Base-by-base conservation (phyloP, 495 filamentous ascomycete species). In the Annulohypoxylon moriforme region DNA sequence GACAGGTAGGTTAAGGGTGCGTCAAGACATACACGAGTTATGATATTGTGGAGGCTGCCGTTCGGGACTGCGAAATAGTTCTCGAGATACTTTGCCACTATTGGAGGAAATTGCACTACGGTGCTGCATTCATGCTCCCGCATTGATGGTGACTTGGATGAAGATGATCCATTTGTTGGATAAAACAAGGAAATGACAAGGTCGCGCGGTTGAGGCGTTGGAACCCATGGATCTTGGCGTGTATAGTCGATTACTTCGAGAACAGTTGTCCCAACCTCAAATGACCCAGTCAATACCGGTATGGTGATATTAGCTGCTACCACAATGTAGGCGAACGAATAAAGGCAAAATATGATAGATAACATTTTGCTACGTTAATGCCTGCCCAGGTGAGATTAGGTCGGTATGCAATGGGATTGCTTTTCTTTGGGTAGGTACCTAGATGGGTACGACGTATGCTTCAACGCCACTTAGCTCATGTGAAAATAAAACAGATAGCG, bases 131-230 rank as follows among this genome's bases (percentile, higher is more conserved):
- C 13, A 55, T 56, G 9, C 18, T 27, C 40, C 22, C 1, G 22
- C 20, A 34, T 34, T 31, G 49, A 47, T 7, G 20, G 16, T 24
- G 14, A 11, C 16, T 18, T 33, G 31, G 22, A 47, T 2, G 2
- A 47, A 24, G 31, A 10, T 33, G 2, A 7, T 31, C 53, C 44
- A 49, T 53, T 24, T 40, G 80, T 69, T 1, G 81, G 81, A 57
- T 79, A 77, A 64, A 81, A 83, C 6, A 78, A 58, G 8, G 81
- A 77, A 20, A 79, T 62, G 75, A 81, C 77, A 27, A 84, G 68
- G 60, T 73, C 61, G 14, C 80, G 78, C 8, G 73, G 72, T 81
- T 78, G 44, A 38, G 34, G 10, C 34, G 10, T 38, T 13, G 9
- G 9, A 7, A 38, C 34, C 10, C 34, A 13, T 10, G 34, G 34